Evolutionary conservation across 2,329 filamentous ascomycete species (phyloP).

Genomic region (Ascochyta lentis): DNA sequence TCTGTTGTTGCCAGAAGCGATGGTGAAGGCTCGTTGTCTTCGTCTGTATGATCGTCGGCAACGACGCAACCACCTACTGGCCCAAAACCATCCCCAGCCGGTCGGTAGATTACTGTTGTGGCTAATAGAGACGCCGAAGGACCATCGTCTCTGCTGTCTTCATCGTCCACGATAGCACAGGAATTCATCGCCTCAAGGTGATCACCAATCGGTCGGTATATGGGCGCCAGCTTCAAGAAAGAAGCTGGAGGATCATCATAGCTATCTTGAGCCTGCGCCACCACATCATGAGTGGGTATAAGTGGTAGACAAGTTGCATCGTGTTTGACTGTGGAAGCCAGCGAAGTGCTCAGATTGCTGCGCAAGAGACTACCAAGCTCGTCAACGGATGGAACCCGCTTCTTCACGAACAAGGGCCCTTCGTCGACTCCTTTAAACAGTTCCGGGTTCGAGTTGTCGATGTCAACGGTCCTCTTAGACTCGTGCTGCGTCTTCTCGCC

Average conservation of each 20-base stretch:
- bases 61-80: neutral
- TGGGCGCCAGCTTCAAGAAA: neutral
- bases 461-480: neutral
- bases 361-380: neutral
- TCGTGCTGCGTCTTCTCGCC: neutral
- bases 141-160: neutral
- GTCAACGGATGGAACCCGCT: constrained; percentile 1
- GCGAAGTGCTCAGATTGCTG: constrained; percentile 3
- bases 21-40: neutral
- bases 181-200: neutral
- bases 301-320: neutral
- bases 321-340: neutral
- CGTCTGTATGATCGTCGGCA: neutral
- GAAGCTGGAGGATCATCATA: neutral
- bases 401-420: constrained; percentile 4
- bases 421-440: neutral
- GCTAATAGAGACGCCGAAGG: neutral
- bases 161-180: neutral
- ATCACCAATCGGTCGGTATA: neutral
- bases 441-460: too few species aligned
- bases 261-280: neutral
- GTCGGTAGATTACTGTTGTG: neutral
- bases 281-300: neutral
- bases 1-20: neutral
- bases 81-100: neutral